Evolutionary conservation across 345 rosid genomes (phyloP).

Genomic region (Isatis tinctoria): DNA sequence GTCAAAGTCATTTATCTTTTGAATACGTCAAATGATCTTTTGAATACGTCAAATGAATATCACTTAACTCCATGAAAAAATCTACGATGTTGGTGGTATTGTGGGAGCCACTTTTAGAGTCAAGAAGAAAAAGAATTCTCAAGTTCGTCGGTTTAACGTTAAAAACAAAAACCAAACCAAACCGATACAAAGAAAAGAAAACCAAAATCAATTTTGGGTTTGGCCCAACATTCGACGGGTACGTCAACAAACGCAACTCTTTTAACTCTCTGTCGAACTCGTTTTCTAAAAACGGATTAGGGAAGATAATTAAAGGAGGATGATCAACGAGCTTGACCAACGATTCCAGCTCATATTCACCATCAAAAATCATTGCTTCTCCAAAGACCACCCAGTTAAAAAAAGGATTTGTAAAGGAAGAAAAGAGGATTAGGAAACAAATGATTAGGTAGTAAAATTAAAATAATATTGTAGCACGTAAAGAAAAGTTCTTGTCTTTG

Average conservation of each 20-base stretch:
- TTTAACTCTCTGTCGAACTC: background rate
- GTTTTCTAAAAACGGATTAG: conserved; percentile 16
- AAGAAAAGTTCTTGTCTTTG: conserved; percentile 22
- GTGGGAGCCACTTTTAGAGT: no score
- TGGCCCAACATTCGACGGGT: background rate
- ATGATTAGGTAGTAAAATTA: conserved; percentile 3
- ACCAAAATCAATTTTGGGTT: background rate
- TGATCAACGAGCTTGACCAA: background rate
- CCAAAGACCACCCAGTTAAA: conserved; percentile 5
- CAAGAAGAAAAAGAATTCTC: no score
- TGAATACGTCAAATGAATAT: background rate
- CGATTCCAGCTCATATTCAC: conserved; percentile 4
- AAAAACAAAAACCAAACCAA: no score
- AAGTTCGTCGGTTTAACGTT: no score
- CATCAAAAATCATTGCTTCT: conserved; percentile 7
- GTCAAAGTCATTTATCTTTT: background rate
- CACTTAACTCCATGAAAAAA: background rate
- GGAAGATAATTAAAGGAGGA: conserved; percentile 1
- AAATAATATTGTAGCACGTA: background rate
- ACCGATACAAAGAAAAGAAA: background rate
- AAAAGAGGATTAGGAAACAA: background rate
- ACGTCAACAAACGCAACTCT: background rate
- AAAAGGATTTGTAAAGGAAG: background rate
- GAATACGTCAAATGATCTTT: no score
- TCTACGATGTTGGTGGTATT: no score